Percentiles rank a stretch among this genome's conserved stretches.
phyloP scores from a whole-genome alignment of 2,329 filamentous ascomycete species.

The Ilyonectria robusta region DNA sequence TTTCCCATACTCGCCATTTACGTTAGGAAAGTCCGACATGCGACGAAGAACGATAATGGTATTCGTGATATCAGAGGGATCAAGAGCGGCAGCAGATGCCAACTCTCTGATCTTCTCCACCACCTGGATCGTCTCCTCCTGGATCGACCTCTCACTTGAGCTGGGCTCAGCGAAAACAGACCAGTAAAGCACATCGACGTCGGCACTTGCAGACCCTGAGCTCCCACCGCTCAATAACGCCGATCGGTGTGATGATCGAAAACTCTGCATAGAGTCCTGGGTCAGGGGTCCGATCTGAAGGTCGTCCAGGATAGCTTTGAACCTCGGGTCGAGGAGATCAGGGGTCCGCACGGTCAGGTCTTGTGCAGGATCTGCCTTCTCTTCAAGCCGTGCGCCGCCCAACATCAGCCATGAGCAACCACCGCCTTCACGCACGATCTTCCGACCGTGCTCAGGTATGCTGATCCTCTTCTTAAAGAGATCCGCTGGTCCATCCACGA shows the following conservation, averaged over 20 bases:
- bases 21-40: conserved; percentile 82
- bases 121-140: conserved; percentile 64
- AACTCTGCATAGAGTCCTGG: conserved; percentile 22
- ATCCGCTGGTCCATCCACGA: conserved; percentile 80
- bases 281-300: conserved; percentile 41
- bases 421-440: conserved; percentile 76
- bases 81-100: conserved; percentile 52
- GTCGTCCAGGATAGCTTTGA: conserved; percentile 57
- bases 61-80: conserved; percentile 62
- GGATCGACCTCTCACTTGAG: conserved; percentile 52
- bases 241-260: conserved; percentile 15
- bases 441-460: conserved; percentile 68
- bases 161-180: conserved; percentile 53
- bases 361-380: conserved; percentile 51
- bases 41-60: conserved; percentile 79
- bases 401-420: conserved; percentile 83
- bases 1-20: conserved; percentile 83
- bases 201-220: conserved; percentile 30
- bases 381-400: conserved; percentile 66
- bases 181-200: conserved; percentile 54
- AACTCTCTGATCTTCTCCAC: conserved; percentile 60
- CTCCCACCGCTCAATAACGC: conserved; percentile 10
- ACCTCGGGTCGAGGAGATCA: conserved; percentile 76
- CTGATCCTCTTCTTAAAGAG: conserved; percentile 82
- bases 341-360: conserved; percentile 67